Conservation (phyloP, 2,329 filamentous ascomycete genomes). For the Aspergillus quadrilineatus region DNA sequence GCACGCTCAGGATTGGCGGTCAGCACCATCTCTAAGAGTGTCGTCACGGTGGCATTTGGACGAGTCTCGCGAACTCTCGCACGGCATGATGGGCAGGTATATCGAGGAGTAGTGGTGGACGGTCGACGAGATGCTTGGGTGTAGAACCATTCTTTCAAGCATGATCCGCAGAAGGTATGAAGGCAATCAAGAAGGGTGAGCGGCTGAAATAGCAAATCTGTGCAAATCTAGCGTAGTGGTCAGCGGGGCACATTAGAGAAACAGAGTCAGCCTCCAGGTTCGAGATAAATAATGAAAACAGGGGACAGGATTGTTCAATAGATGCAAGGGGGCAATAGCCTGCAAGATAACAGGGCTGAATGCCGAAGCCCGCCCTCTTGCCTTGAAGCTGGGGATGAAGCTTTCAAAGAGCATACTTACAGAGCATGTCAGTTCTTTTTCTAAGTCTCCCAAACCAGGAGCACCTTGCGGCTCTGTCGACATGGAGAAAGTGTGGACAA, state of each 20-base stretch:
- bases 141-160: conserved; percentile 92
- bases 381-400: conserved; percentile 1
- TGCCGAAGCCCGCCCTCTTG: neutral
- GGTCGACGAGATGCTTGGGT: conserved; percentile 65
- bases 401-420: conserved; percentile 55
- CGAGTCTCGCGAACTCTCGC: conserved; percentile 80
- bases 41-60: conserved; percentile 87
- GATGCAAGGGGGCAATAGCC: conserved; percentile 7
- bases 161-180: conserved; percentile 94
- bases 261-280: neutral
- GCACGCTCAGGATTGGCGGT: conserved; percentile 73
- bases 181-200: conserved; percentile 89
- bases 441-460: conserved; percentile 63
- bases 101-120: conserved; percentile 55
- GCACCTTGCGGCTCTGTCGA: conserved; percentile 19
- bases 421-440: conserved; percentile 93
- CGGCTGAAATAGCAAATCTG: conserved; percentile 87
- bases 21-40: conserved; percentile 84
- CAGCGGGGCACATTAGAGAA: neutral
- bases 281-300: neutral
- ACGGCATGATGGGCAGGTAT: conserved; percentile 92
- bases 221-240: conserved; percentile 72
- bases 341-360: conserved; percentile 1
- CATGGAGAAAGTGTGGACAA: conserved; percentile 17
- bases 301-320: neutral